phyloP scores from a whole-genome alignment of 768 basidiomycete genomes.

The Tricholoma flavovirens region DNA sequence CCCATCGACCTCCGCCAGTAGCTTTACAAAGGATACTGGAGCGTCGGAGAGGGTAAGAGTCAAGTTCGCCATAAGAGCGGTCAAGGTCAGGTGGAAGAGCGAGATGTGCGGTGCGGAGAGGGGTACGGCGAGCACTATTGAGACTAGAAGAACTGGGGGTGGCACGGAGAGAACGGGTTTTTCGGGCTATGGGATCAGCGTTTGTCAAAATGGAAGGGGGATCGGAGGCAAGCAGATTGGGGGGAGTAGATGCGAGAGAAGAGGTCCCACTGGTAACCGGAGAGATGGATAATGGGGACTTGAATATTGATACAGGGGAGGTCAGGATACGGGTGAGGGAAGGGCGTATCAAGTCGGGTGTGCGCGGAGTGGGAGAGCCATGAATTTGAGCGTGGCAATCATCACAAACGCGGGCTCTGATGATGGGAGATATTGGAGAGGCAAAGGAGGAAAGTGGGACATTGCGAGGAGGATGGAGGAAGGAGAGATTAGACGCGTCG shows the following conservation, averaged over 20 bases:
- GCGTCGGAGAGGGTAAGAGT: conserved; percentile 66
- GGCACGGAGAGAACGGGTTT: conserved; percentile 26
- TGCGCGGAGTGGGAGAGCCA: conserved; percentile 43
- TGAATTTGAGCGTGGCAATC: conserved; percentile 74
- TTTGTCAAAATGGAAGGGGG: conserved; percentile 17
- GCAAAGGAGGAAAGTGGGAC: conserved; percentile 53
- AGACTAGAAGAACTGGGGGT: conserved; percentile 30
- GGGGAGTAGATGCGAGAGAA: conserved; percentile 21
- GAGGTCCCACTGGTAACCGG: conserved; percentile 28
- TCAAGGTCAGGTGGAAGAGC: conserved; percentile 36
- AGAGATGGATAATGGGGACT: conserved; percentile 28
- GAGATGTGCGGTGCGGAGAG: conserved; percentile 28
- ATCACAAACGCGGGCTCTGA: conserved; percentile 63
- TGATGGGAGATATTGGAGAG: conserved; percentile 54
- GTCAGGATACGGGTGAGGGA: conserved; percentile 30
- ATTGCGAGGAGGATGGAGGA: conserved; percentile 67
- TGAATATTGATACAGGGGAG: conserved; percentile 35
- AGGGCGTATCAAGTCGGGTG: conserved; percentile 30
- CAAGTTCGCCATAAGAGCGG: conserved; percentile 62
- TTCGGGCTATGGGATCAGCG: conserved; percentile 23
- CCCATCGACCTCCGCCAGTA: conserved; percentile 76
- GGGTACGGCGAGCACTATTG: conserved; percentile 24
- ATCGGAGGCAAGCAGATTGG: conserved; percentile 17
- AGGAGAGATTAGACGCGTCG: conserved; percentile 65
- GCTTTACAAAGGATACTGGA: conserved; percentile 70